Conservation (phyloP, 2,329 filamentous ascomycete species). For the Alternaria brassicicola region DNA sequence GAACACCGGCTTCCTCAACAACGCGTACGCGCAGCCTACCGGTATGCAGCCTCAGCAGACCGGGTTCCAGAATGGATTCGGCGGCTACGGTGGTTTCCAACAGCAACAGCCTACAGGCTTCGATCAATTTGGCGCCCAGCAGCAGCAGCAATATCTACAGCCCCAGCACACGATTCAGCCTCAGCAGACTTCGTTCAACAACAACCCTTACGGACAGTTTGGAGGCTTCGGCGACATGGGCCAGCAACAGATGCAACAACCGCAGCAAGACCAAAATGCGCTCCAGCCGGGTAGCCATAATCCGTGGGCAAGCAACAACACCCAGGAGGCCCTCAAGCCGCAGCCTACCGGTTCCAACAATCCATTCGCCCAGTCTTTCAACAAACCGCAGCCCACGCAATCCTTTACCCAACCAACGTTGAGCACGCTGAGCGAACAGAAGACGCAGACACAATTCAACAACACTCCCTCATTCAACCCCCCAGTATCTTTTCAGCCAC, state of each 20-base stretch:
- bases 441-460: slow-evolving; percentile 70
- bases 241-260: slow-evolving; percentile 49
- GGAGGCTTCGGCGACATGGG: slow-evolving; percentile 41
- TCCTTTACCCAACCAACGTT: slow-evolving; percentile 69
- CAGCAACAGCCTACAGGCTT: slow-evolving; percentile 69
- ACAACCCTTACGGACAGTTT: slow-evolving; percentile 49
- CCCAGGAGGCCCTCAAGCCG: slow-evolving; percentile 73
- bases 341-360: slow-evolving; percentile 97
- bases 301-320: slow-evolving; percentile 74
- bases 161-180: slow-evolving; percentile 57
- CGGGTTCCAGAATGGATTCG: slow-evolving; percentile 72
- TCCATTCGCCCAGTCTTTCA: slow-evolving; percentile 81
- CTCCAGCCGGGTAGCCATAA: slow-evolving; percentile 88
- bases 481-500: slow-evolving; percentile 53
- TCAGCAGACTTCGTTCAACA: slow-evolving; percentile 65
- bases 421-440: slow-evolving; percentile 80
- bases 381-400: slow-evolving; percentile 64
- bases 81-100: slow-evolving; percentile 61
- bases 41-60: slow-evolving; percentile 69
- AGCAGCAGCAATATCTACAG: slow-evolving; percentile 37
- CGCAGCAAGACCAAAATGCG: slow-evolving; percentile 64
- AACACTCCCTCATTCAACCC: slow-evolving; percentile 57
- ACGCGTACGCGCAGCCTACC: slow-evolving; percentile 76
- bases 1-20: slow-evolving; percentile 70
- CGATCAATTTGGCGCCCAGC: slow-evolving; percentile 59